phyloP scores from a whole-genome alignment of 2,329 filamentous ascomycete genomes.

The Tricladium varicosporioides region DNA sequence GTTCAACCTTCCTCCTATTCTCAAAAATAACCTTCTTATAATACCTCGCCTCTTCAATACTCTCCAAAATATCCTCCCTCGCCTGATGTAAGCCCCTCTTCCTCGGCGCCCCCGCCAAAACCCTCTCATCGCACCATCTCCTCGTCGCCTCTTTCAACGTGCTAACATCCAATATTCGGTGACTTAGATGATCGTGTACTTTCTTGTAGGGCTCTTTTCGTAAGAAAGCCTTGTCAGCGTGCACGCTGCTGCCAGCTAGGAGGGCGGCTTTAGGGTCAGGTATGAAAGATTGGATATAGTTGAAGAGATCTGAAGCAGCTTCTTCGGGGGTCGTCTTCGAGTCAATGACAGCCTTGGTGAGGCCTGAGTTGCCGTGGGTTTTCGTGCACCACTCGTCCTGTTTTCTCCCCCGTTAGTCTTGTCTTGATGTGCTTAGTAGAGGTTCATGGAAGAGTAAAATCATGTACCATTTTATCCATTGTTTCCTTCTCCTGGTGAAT shows the following conservation, averaged over 20 bases:
- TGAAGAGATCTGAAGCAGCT: conserved; percentile 73
- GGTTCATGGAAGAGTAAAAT: neutral
- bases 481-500: conserved; percentile 70
- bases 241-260: conserved; percentile 89
- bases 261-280: conserved; percentile 66
- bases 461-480: conserved; percentile 65
- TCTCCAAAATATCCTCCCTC: conserved; percentile 87
- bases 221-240: conserved; percentile 84
- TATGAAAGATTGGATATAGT: conserved; percentile 73
- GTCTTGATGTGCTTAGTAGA: neutral
- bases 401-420: neutral
- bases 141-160: conserved; percentile 85
- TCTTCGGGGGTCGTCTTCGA: conserved; percentile 68
- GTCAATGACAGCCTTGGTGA: conserved; percentile 71
- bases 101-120: conserved; percentile 60
- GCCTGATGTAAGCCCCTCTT: conserved; percentile 83
- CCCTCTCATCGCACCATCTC: conserved; percentile 69
- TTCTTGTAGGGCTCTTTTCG: conserved; percentile 68
- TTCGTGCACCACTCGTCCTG: conserved; percentile 82
- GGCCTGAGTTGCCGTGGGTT: conserved; percentile 77
- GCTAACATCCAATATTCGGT: conserved; percentile 90
- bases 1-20: neutral
- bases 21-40: conserved; percentile 72
- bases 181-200: conserved; percentile 76
- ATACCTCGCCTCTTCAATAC: conserved; percentile 85